A percentile compares a stretch with the other conserved stretches of the same genome.
Conservation (phyloP, 345 rosid species). For the Adansonia digitata region DNA sequence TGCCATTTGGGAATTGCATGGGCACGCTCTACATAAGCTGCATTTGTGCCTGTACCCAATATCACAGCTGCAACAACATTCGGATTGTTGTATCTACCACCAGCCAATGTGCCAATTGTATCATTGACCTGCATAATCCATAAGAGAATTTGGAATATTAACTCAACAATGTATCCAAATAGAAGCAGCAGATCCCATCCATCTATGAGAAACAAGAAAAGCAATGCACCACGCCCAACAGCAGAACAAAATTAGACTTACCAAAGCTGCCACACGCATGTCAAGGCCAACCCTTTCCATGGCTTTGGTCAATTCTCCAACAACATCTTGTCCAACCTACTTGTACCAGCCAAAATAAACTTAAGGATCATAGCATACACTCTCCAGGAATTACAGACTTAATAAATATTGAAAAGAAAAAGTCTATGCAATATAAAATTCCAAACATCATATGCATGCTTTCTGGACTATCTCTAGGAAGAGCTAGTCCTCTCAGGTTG, state of each 20-base stretch:
- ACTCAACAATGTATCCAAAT: neutral
- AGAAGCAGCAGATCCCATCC: constrained; percentile 9
- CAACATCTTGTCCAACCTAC: constrained; percentile 87
- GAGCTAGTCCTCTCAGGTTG: neutral
- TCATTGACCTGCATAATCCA: constrained; percentile 66
- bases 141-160: constrained; percentile 6
- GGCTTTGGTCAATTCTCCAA: constrained; percentile 72
- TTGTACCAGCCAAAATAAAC: constrained; percentile 2
- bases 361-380: constrained; percentile 1
- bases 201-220: neutral
- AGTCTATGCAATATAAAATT: neutral
- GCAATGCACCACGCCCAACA: neutral
- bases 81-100: constrained; percentile 66
- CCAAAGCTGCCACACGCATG: constrained; percentile 82
- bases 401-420: neutral
- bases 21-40: constrained; percentile 80
- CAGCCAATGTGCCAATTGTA: constrained; percentile 84
- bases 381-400: neutral
- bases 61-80: constrained; percentile 81
- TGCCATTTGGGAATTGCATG: constrained; percentile 87
- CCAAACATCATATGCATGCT: neutral
- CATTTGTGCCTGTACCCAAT: constrained; percentile 89
- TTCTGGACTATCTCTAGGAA: neutral
- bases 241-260: constrained; percentile 24
- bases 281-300: constrained; percentile 75